These are phyloP conservation scores for Lagenidium sp. DNA, from an alignment of 352 stramenopile genomes.

Conservation along the genomic window DNA sequence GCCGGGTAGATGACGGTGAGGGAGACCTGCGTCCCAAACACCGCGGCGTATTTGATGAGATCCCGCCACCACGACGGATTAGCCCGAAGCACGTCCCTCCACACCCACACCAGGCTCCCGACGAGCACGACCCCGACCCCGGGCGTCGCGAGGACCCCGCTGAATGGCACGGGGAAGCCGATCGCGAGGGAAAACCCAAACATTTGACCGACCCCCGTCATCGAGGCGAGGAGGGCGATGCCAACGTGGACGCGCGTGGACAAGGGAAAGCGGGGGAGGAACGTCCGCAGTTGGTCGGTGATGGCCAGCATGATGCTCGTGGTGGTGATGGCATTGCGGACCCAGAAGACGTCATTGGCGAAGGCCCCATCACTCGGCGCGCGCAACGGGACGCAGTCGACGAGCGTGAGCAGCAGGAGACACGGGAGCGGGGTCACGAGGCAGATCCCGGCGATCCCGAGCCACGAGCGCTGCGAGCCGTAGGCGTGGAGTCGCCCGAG, in stretches of 20 bases:
- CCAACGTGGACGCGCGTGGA: conserved; percentile 2
- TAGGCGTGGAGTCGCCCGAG: conserved; percentile 8
- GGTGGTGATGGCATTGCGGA: conserved; percentile 18
- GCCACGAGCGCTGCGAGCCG: background rate
- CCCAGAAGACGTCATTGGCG: conserved; percentile 25
- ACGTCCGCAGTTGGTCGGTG: conserved; percentile 20
- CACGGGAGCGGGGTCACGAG: conserved; percentile 22
- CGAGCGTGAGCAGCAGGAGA: conserved; percentile 16
- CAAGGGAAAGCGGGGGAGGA: conserved; percentile 6
- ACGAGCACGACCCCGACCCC: conserved; percentile 14
- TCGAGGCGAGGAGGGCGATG: conserved; percentile 15
- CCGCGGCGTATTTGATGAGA: conserved; percentile 18
- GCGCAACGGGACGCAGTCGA: conserved; percentile 18
- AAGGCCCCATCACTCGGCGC: conserved; percentile 11
- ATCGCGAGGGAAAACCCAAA: conserved; percentile 15
- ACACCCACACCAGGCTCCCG: conserved; percentile 16
- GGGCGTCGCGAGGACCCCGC: conserved; percentile 14
- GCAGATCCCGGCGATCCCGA: conserved; percentile 5
- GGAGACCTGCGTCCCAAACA: conserved; percentile 23
- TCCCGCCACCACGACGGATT: conserved; percentile 10
- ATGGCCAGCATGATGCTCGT: conserved; percentile 20
- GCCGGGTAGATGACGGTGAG: conserved; percentile 31
- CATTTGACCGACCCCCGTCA: conserved; percentile 11
- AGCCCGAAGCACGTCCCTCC: conserved; percentile 11
- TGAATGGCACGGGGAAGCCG: conserved; percentile 36